These are phyloP conservation scores for Boechera retrofracta DNA, from an alignment of 345 rosid genomes.

Conservation along the genomic window DNA sequence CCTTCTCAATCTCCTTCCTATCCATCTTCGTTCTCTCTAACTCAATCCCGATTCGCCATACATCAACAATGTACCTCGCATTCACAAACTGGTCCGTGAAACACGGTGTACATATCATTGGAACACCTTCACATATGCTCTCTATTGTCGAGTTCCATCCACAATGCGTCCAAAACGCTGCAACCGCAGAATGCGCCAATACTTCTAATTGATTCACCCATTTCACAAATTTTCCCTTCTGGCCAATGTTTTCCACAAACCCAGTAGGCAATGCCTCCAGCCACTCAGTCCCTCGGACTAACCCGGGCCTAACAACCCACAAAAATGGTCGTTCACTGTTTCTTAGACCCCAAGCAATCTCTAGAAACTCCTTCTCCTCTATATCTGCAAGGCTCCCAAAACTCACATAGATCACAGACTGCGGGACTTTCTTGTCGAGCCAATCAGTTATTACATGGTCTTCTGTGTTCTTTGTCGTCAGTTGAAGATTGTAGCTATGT, in stretches of 20 bases:
- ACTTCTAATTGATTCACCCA: constrained; percentile 79
- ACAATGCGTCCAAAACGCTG: constrained; percentile 66
- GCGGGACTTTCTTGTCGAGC: constrained; percentile 55
- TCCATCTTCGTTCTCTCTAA: constrained; percentile 50
- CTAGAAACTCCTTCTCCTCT: constrained; percentile 50
- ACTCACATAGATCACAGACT: constrained; percentile 62
- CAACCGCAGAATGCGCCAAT: constrained; percentile 58
- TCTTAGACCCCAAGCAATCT: constrained; percentile 65
- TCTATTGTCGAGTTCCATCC: constrained; percentile 82
- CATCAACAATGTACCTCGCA: constrained; percentile 55
- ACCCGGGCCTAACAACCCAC: constrained; percentile 67
- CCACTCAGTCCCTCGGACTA: constrained; percentile 40
- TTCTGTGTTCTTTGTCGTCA: constrained; percentile 41
- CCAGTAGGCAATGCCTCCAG: constrained; percentile 48
- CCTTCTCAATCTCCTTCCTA: constrained; percentile 50
- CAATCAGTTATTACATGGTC: constrained; percentile 50
- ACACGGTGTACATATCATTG: constrained; percentile 72
- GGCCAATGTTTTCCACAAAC: constrained; percentile 48
- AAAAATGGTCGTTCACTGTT: constrained; percentile 56
- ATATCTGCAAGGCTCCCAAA: constrained; percentile 63
- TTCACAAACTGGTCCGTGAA: constrained; percentile 67
- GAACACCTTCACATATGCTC: constrained; percentile 66
- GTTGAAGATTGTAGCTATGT: constrained; percentile 37
- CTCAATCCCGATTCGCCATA: constrained; percentile 64
- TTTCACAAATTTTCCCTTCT: constrained; percentile 57